Conservation (phyloP, 768 basidiomycete genomes). For the Peribolospora baueri region DNA sequence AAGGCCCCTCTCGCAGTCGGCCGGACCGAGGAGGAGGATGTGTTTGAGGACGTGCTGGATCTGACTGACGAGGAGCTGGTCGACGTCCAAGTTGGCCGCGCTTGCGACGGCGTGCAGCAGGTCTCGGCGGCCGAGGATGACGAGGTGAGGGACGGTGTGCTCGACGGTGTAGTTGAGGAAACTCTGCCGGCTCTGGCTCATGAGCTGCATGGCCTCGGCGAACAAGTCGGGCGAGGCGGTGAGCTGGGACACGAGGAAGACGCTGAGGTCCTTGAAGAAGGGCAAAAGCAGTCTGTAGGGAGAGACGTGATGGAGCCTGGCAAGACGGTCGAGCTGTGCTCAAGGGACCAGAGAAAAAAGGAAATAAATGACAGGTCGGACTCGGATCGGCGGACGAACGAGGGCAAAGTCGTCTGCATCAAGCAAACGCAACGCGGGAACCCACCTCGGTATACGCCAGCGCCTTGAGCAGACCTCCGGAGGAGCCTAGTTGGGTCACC, state of each 20-base stretch:
- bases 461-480: too few species aligned
- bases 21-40: not conserved
- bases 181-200: conserved; percentile 29
- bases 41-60: conserved; percentile 13
- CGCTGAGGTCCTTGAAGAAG: conserved; percentile 40
- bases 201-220: conserved; percentile 41
- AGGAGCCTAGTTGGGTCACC: too few species aligned
- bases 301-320: conserved; percentile 34
- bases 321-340: conserved; percentile 33
- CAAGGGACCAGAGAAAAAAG: not conserved
- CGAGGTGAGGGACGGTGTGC: conserved; percentile 43
- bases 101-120: conserved; percentile 39
- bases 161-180: conserved; percentile 42
- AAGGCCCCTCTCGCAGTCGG: not conserved
- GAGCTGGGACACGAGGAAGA: conserved; percentile 37
- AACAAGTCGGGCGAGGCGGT: conserved; percentile 36
- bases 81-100: conserved; percentile 27
- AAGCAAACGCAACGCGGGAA: not conserved
- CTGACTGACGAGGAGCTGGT: conserved; percentile 33
- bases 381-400: conserved; percentile 3
- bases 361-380: not conserved
- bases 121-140: conserved; percentile 34
- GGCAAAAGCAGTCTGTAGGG: conserved; percentile 46
- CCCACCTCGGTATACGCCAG: too few species aligned
- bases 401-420: conserved; percentile 3